Base-by-base conservation (phyloP, 2,329 filamentous ascomycete species). In the Nigrospora oryzae region DNA sequence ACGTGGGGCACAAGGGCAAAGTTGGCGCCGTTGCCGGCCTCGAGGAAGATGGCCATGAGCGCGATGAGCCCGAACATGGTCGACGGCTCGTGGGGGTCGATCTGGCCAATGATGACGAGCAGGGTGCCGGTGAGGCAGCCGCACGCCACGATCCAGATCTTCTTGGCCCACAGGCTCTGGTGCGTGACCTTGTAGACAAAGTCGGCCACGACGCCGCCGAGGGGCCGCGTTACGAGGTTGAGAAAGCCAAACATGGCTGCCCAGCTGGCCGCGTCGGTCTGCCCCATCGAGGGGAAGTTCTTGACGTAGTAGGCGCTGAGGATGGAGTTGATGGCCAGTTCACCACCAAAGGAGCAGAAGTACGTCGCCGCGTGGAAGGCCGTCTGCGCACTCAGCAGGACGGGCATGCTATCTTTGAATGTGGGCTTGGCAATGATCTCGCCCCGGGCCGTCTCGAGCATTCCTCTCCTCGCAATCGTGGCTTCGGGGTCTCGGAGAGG, bases 1-100 rank as follows among this genome's bases (percentile, higher is more conserved):
- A 95, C 84, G 59, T 95, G 90, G 4, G 89, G 89, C 19, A 95
- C 84, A 6, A 95, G 74, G 0, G 87, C 80, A 63, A 93, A 95
- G 66, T 87, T 93, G 36, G 87, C 82, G 1, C 90, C 90, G 59
- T 95, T 95, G 36, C 82, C 83, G 2, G 85, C 87, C 62, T 94
- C 88, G 37, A 89, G 66, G 68, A 95, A 95, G 60, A 95, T 74
- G 1, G 86, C 87, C 67, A 89, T 75, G 11, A 87, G 75, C 1
- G 83, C 82, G 10, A 94, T 69, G 6, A 95, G 78, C 1, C 86
- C 87, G 45, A 93, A 81, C 73, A 94, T 83, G 3, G 77, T 80
- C 7, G 73, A 65, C 40, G 83, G 62, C 19, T 74, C 58, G 23
- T 81, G 74, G 0, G 86, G 75, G 60, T 93, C 68, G 56, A 80